phyloP scores from a whole-genome alignment of 768 basidiomycete genomes.

The Termitomyces eurrhizus region DNA sequence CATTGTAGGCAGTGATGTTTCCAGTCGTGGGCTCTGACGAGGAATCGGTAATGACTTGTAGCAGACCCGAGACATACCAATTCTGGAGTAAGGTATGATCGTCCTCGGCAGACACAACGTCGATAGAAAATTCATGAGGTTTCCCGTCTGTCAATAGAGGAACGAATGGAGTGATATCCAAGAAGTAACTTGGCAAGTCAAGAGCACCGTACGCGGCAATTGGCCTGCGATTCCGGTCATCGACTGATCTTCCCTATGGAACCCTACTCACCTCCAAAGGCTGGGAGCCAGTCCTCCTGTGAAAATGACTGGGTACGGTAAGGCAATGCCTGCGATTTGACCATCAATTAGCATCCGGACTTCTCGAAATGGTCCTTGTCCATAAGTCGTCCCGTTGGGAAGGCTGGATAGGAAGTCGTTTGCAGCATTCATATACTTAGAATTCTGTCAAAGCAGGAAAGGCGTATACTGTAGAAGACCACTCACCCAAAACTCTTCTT shows the following conservation, averaged over 20 bases:
- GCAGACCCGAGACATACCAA: conserved; percentile 72
- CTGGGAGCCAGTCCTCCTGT: conserved; percentile 72
- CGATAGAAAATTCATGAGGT: conserved; percentile 68
- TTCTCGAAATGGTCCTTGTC: conserved; percentile 49
- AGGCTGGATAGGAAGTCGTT: conserved; percentile 54
- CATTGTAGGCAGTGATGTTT: conserved; percentile 55
- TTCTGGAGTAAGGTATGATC: conserved; percentile 66
- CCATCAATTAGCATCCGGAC: conserved; percentile 45
- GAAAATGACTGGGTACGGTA: conserved; percentile 61
- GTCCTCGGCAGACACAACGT: conserved; percentile 66
- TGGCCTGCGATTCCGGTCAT: conserved; percentile 36
- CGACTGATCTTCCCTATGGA: neutral
- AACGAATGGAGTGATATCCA: conserved; percentile 77
- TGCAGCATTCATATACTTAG: conserved; percentile 64
- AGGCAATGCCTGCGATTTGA: conserved; percentile 41
- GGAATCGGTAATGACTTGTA: conserved; percentile 67
- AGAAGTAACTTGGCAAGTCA: conserved; percentile 72
- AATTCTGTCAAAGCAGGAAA: neutral
- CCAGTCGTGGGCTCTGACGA: conserved; percentile 65
- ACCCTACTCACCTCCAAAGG: conserved; percentile 53
- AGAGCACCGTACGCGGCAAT: conserved; percentile 75
- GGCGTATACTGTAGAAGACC: neutral
- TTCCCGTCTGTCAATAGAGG: conserved; percentile 63
- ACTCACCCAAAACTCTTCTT: conserved; percentile 73
- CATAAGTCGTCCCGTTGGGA: conserved; percentile 39